Evolutionary conservation across 202 grass and related monocot species (phyloP), one percentile per base, ranked within the genome.

Genomic region (Zizania palustris): DNA sequence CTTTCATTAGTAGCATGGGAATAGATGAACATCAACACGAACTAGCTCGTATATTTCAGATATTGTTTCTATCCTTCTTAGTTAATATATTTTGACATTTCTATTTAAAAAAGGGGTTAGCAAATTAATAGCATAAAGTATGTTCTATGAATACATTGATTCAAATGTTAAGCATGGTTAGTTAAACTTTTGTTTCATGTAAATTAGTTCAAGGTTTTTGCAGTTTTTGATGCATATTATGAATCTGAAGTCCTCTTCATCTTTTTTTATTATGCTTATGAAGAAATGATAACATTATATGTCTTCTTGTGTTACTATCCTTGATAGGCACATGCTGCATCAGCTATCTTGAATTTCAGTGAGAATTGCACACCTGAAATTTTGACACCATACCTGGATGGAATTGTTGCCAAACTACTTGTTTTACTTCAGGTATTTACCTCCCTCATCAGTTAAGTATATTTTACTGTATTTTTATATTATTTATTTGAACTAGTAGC

Each of bases 301-400:
- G 10, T 56, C 39, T 71, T 40, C 19, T 44, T 87, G 13, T 69
- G 45, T 60, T 6, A 57, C 49, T 43, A 41, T 65, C 14, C 36
- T 84, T 72, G 80, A 9, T 71, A 98, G 96, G 96, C 96, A 41
- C 96, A 99, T 91, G 96, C 96, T 4, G 92, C 92, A 1, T 99
- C 96, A n/a, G 96, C 96, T 35, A 95, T 99, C 41, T 71, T 99
- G 60, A 99, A 99, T 75, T 99, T 99, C 40, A 96, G 92, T 71
- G 96, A 99, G 80, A 99, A 99, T 36, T 99, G 96, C 79, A 99
- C 96, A 19, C 92, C 96, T 0, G 96, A 99, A 74, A 96, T 99
- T 88, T 82, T 99, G 81, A 88, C 87, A 13, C 96, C 89, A n/a
- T 99, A 91, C 75, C 74, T 99, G 48, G 96, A 99, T 84, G 92